Evolutionary conservation across 306 rosid species (phyloP).

Genomic region (Senna tora): DNA sequence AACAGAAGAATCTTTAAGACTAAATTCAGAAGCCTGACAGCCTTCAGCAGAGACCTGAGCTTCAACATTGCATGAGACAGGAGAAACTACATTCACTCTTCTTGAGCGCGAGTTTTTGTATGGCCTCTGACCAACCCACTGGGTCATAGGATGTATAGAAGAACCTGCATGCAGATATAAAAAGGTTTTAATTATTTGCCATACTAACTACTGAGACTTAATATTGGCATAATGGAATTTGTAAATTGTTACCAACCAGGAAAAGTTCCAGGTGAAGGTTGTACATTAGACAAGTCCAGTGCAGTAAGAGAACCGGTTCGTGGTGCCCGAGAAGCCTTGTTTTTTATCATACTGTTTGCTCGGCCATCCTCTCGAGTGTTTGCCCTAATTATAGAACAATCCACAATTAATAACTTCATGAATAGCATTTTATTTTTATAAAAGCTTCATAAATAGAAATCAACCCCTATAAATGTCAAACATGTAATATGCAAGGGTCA

Average conservation of each 20-base stretch:
- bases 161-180: constrained; percentile 55
- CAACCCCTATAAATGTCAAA: constrained; percentile 27
- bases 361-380: constrained; percentile 63
- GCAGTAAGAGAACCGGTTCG: constrained; percentile 73
- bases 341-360: constrained; percentile 55
- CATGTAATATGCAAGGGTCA: constrained; percentile 22
- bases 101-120: constrained; percentile 84
- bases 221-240: constrained; percentile 18
- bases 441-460: neutral
- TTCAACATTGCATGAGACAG: constrained; percentile 67
- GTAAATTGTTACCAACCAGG: constrained; percentile 58
- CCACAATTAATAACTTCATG: constrained; percentile 37
- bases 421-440: neutral
- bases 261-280: constrained; percentile 58
- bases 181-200: constrained; percentile 26
- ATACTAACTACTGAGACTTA: too few relatives aligned
- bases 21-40: constrained; percentile 65
- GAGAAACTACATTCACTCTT: constrained; percentile 77
- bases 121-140: constrained; percentile 95
- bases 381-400: constrained; percentile 54
- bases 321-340: constrained; percentile 73
- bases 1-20: constrained; percentile 55
- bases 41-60: constrained; percentile 69
- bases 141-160: constrained; percentile 75
- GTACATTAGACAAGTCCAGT: constrained; percentile 56